Base-by-base conservation (phyloP, 768 basidiomycete species). In the Phaeotremella fagi region DNA sequence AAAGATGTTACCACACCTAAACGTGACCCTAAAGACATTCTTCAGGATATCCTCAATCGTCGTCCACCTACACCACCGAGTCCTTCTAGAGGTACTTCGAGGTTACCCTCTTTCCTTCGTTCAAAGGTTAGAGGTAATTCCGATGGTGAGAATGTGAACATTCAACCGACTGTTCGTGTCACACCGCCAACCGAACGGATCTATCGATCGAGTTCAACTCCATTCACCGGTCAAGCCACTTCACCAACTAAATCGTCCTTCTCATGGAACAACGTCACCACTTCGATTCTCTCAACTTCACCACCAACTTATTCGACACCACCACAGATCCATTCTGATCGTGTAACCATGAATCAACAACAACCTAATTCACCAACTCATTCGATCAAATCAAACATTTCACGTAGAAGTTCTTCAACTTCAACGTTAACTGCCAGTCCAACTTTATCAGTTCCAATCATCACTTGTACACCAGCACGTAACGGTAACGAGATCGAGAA, bases 391-490 rank as follows among this genome's bases (percentile, higher is more conserved):
- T 65, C 66, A 5, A 35, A 27, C n/a, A 43, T 45, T 33, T 48
- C 46, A 14, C 6, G 27, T 7, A 41, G 38, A 18, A 41, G 38
- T 41, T 41, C 38, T 12, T 26, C 46, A 6, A 5, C 15, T 9
- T 46, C 45, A 15, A 23, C 25, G 15, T 11, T 24, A 14, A 60
- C 54, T n/a, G 57, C 59, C 31, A 53, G 52, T 24, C 68, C 68
- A 3, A 54, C 62, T 14, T 58, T 63, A 12, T 53, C 49, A 25
- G 52, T 67, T 27, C 68, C 68, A 12, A 64, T 61, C 31, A 70
- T 70, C 57, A 70, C 68, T 11, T 66, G 68, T 49, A 70, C 68
- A 18, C 68, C 64, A 6, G 68, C 68, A 20, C 5, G 37, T 12
- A 46, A 43, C 35, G 65, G 63, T 1, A 47, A 58, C 16, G 61